phyloP scores from a whole-genome alignment of 1,139 yeast genomes.

The Kodamaea alishanica region DNA sequence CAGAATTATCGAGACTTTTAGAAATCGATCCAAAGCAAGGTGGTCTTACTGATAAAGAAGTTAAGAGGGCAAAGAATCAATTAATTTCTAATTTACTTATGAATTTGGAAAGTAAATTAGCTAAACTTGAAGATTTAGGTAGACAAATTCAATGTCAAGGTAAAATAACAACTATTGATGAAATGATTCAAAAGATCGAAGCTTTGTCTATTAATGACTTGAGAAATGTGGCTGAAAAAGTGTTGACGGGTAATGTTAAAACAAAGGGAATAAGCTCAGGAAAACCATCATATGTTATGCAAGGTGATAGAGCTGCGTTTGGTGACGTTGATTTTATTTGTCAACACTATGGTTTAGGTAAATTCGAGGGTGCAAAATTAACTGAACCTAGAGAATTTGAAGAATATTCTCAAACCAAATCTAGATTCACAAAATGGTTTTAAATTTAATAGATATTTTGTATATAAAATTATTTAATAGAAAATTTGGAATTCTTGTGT shows the following conservation, averaged over 20 bases:
- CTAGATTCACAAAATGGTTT: slow-evolving; percentile 22
- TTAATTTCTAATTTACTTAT: slow-evolving; percentile 82
- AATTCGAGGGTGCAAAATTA: slow-evolving; percentile 23
- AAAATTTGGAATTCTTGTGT: neutral
- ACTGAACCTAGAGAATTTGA: slow-evolving; percentile 30
- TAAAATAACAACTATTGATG: slow-evolving; percentile 69
- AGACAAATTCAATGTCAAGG: slow-evolving; percentile 89
- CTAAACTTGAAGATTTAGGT: slow-evolving; percentile 90
- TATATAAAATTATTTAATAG: neutral
- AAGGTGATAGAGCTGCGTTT: slow-evolving; percentile 79
- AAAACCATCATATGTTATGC: slow-evolving; percentile 78
- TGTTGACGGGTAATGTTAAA: slow-evolving; percentile 63
- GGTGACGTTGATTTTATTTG: slow-evolving; percentile 77
- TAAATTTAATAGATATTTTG: slow-evolving; percentile 8
- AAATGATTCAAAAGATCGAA: slow-evolving; percentile 80
- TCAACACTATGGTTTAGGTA: slow-evolving; percentile 72
- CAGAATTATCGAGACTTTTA: slow-evolving; percentile 66
- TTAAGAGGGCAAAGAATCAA: slow-evolving; percentile 87
- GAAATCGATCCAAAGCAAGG: slow-evolving; percentile 52
- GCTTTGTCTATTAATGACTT: slow-evolving; percentile 63
- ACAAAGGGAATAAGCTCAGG: slow-evolving; percentile 54
- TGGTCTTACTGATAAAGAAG: slow-evolving; percentile 67
- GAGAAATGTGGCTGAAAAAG: slow-evolving; percentile 67
- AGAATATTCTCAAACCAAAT: slow-evolving; percentile 7
- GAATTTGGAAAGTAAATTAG: slow-evolving; percentile 90